Evolutionary conservation across 2,329 filamentous ascomycete genomes (phyloP).

Genomic region (Acrocalymma vagum): DNA sequence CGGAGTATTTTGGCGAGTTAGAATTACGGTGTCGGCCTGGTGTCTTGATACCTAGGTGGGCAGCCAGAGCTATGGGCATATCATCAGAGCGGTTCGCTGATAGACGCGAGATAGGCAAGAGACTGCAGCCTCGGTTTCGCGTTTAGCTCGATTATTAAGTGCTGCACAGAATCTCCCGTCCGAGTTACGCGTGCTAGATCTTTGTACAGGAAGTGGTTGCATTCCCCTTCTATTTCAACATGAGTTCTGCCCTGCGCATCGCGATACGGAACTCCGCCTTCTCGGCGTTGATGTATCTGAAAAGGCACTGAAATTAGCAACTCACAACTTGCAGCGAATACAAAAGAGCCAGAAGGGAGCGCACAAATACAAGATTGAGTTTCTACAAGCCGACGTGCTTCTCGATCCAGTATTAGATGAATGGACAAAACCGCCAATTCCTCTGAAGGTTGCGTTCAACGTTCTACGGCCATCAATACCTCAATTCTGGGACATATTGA

Average conservation of each 20-base stretch:
- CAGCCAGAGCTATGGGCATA: not conserved
- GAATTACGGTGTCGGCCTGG: conserved; percentile 79
- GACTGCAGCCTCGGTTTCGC: conserved; percentile 51
- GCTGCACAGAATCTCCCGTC: conserved; percentile 26
- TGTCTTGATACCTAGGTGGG: conserved; percentile 83
- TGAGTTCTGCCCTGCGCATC: conserved; percentile 56
- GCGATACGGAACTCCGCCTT: conserved; percentile 56
- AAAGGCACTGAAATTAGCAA: conserved; percentile 70
- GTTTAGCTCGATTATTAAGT: conserved; percentile 39
- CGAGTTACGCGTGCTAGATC: conserved; percentile 74
- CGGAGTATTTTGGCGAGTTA: conserved; percentile 85
- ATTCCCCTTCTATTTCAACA: conserved; percentile 81
- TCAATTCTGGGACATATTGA: conserved; percentile 67
- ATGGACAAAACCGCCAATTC: conserved; percentile 4
- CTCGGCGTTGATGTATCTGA: conserved; percentile 78
- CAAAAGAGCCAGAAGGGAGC: conserved; percentile 14
- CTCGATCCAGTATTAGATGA: conserved; percentile 59
- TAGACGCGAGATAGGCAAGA: conserved; percentile 50
- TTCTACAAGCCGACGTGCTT: conserved; percentile 57
- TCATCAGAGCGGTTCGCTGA: too few species aligned
- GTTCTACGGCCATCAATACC: conserved; percentile 17
- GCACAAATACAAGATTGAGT: conserved; percentile 47
- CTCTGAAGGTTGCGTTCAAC: conserved; percentile 27
- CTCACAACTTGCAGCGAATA: conserved; percentile 65
- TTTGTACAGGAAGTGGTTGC: conserved; percentile 92